These are phyloP conservation scores for Ceratocystis variospora DNA, from an alignment of 2,329 filamentous ascomycete genomes.

Conservation along the genomic window DNA sequence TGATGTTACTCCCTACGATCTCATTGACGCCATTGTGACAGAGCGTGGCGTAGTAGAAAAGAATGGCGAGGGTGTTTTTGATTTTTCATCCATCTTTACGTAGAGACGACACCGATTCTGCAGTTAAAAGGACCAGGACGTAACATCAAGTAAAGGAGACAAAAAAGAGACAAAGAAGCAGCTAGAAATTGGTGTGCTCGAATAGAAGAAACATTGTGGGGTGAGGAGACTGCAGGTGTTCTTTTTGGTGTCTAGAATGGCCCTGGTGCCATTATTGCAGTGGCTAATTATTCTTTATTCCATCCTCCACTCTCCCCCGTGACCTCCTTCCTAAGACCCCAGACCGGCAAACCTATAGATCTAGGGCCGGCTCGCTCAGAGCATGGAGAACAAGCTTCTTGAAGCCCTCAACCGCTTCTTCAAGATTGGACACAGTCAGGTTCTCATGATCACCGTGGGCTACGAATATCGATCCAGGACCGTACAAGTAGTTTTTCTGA, in stretches of 20 bases:
- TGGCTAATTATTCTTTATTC: background rate
- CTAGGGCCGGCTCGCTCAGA: constrained; percentile 24
- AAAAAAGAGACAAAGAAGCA: no score
- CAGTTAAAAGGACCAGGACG: no score
- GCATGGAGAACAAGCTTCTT: constrained; percentile 52
- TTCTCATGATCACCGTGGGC: constrained; percentile 78
- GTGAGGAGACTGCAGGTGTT: no score
- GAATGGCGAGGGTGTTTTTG: constrained; percentile 54
- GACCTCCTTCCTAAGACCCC: background rate
- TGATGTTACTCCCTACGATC: constrained; percentile 74
- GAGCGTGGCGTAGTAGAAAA: constrained; percentile 81
- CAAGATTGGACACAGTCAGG: constrained; percentile 59
- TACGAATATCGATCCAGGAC: constrained; percentile 63
- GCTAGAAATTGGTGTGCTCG: no score
- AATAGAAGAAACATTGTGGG: no score
- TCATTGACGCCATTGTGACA: constrained; percentile 91
- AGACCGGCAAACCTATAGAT: background rate
- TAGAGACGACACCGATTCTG: background rate
- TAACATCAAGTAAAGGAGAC: no score
- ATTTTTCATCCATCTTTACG: constrained; percentile 23
- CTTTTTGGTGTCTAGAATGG: no score
- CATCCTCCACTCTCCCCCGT: no score
- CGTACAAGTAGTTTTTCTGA: constrained; percentile 53
- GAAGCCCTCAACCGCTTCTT: constrained; percentile 66
- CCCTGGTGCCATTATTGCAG: background rate